Evolutionary conservation across 2,329 filamentous ascomycete species (phyloP).

Genomic region (Fusarium cicatricum): DNA sequence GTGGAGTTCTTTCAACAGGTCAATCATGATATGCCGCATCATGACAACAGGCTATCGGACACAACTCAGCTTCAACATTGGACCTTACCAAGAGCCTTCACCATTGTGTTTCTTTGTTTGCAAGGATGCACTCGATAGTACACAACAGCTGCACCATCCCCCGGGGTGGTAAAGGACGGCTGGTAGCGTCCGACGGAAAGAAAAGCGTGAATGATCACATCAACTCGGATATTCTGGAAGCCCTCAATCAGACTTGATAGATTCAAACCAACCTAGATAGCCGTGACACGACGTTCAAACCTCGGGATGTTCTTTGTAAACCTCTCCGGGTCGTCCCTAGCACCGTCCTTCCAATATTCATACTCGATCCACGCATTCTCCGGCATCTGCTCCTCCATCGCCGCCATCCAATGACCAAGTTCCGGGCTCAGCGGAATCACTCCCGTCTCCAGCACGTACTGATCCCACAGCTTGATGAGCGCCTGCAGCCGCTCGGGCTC

Average conservation of each 20-base stretch:
- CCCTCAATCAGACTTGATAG: not conserved
- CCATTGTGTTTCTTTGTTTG: not conserved
- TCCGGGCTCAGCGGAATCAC: conserved; percentile 50
- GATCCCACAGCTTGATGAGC: conserved; percentile 63
- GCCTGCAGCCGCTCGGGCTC: conserved; percentile 55
- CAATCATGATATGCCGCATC: too few relatives aligned
- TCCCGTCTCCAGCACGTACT: conserved; percentile 54
- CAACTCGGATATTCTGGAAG: conserved; percentile 8
- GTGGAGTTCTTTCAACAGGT: too few relatives aligned
- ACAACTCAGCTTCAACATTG: too few relatives aligned
- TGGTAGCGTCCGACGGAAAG: too few relatives aligned
- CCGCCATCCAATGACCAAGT: conserved; percentile 65
- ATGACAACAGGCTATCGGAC: too few relatives aligned
- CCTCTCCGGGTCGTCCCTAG: conserved; percentile 54
- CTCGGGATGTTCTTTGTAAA: conserved; percentile 40
- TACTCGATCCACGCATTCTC: conserved; percentile 73
- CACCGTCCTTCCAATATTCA: conserved; percentile 64
- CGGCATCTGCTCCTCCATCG: conserved; percentile 70
- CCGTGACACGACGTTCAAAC: conserved; percentile 26
- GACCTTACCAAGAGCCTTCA: too few relatives aligned
- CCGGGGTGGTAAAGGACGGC: not conserved
- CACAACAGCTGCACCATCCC: not conserved
- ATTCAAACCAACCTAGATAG: conserved; percentile 2
- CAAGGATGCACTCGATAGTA: not conserved
- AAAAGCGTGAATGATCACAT: not conserved